Percentiles rank a stretch among this genome's conserved stretches.
phyloP scores from a whole-genome alignment of 768 basidiomycete species.

The Calocybe indica region DNA sequence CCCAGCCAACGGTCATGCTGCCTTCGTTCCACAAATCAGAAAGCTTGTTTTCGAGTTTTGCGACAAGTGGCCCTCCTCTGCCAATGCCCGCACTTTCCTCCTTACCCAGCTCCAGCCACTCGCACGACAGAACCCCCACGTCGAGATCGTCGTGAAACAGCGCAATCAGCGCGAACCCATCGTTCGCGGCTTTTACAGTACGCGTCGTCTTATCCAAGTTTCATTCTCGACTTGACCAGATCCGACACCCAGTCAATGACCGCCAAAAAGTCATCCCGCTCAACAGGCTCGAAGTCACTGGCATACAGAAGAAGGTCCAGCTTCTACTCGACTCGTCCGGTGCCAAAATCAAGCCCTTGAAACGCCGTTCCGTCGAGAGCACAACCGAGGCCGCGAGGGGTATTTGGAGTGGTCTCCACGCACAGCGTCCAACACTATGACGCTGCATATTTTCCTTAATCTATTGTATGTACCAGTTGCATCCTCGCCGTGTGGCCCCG shows the following conservation, averaged over 20 bases:
- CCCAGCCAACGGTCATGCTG: slow-evolving; percentile 69
- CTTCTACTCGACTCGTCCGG: slow-evolving; percentile 86
- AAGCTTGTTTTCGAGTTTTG: slow-evolving; percentile 90
- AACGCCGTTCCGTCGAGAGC: slow-evolving; percentile 72
- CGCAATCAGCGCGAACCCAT: slow-evolving; percentile 74
- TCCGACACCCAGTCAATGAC: slow-evolving; percentile 59
- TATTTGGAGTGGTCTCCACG: slow-evolving; percentile 87
- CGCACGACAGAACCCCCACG: slow-evolving; percentile 71
- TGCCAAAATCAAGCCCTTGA: slow-evolving; percentile 76
- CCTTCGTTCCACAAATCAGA: slow-evolving; percentile 72
- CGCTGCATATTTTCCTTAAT: too few relatives aligned
- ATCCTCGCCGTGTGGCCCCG: slow-evolving; percentile 21
- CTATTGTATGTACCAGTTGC: too few relatives aligned
- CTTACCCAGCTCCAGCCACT: slow-evolving; percentile 54
- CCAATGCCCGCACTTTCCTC: slow-evolving; percentile 66
- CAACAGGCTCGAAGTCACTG: slow-evolving; percentile 66
- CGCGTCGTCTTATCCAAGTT: slow-evolving; percentile 17
- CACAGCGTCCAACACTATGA: slow-evolving; percentile 53
- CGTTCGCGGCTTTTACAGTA: slow-evolving; percentile 79
- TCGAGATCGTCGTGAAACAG: slow-evolving; percentile 80
- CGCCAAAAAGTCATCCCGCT: slow-evolving; percentile 86
- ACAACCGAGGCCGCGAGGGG: slow-evolving; percentile 77
- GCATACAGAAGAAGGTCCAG: slow-evolving; percentile 72
- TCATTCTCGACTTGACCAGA: slow-evolving; percentile 12
- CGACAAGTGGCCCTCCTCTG: slow-evolving; percentile 74